Evolutionary conservation across 345 rosid species (phyloP), one percentile per base, ranked within the genome.

Genomic region (Aethionema arabicum): DNA sequence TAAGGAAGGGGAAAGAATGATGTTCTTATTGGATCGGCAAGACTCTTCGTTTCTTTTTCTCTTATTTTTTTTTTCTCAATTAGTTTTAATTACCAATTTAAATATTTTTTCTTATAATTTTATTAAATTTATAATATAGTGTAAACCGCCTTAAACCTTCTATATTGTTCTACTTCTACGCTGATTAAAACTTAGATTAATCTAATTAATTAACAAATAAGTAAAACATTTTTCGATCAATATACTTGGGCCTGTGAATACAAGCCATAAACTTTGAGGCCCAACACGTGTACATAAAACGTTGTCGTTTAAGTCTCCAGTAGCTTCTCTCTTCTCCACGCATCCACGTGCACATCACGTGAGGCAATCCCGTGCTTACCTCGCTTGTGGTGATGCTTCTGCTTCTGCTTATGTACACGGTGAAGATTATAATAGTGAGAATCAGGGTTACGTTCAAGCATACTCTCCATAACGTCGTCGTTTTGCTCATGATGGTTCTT

Each of bases 381-480:
- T 55, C 69, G 65, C 12, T 65, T 68, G 16, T 80, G 72, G 48
- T 78, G 72, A 49, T 78, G 74, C 72, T 66, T 86, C 46, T 65
- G 49, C 43, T 58, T 84, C 42, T 82, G 82, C 76, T 74, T 80
- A 43, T 72, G 76, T 52, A 84, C 82, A 35, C 74, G 76, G 73
- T 79, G 95, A 68, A 77, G 83, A 63, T 77, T 48, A 70, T 82
- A 65, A 57, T 79, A 77, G 52, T 84, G 83, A 50, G 60, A 30
- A 14, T 76, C 80, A 61, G 67, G 82, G 29, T 70, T 68, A 61
- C 79, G 78, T 11, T 62, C 62, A 72, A 78, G 80, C 69, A 75
- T 65, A 50, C 72, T 83, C 40, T 66, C 77, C 30, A 49, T 60
- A 53, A 73, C 79, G 56, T 43, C 59, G 40, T 63, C 70, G 53